A percentile compares a stretch with the other conserved stretches of the same genome.
Evolutionary conservation across 768 basidiomycete species (phyloP).

Genomic region (Boletus fagicola): DNA sequence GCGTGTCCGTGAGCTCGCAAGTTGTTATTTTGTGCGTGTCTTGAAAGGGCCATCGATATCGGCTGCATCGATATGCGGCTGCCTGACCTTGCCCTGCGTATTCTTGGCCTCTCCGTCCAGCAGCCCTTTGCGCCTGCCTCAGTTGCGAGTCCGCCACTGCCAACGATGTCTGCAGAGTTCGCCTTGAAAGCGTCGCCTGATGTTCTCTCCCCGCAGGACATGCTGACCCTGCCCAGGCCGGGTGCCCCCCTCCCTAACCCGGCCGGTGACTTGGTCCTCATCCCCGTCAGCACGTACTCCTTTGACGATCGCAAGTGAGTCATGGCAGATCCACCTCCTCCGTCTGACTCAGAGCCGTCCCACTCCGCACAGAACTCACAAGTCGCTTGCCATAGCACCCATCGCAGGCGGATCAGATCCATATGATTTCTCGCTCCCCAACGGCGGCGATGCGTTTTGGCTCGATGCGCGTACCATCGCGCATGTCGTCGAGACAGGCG

Average conservation of each 20-base stretch:
- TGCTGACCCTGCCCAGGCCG: slow-evolving; percentile 69
- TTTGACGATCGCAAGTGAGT: slow-evolving; percentile 72
- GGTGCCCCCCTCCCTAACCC: slow-evolving; percentile 64
- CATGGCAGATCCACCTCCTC: not conserved
- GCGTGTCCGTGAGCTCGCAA: not conserved
- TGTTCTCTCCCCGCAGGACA: slow-evolving; percentile 67
- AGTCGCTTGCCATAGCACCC: slow-evolving; percentile 61
- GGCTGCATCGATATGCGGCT: slow-evolving; percentile 43
- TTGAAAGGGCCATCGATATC: slow-evolving; percentile 7
- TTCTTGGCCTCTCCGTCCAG: slow-evolving; percentile 57
- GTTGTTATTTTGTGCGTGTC: not conserved
- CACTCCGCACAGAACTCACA: slow-evolving; percentile 55
- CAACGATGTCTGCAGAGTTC: slow-evolving; percentile 43
- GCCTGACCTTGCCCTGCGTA: slow-evolving; percentile 36
- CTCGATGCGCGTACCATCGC: slow-evolving; percentile 67
- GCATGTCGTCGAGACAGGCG: slow-evolving; percentile 54
- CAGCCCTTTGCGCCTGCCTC: slow-evolving; percentile 37
- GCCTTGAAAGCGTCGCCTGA: slow-evolving; percentile 56
- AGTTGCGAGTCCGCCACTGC: slow-evolving; percentile 15
- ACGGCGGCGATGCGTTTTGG: slow-evolving; percentile 80
- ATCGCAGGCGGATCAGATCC: slow-evolving; percentile 51
- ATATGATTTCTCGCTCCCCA: slow-evolving; percentile 56
- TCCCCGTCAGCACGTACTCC: slow-evolving; percentile 66
- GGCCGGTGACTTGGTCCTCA: slow-evolving; percentile 64
- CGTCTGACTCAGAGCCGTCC: not conserved